Base-by-base conservation (phyloP, 108 stramenopile genomes). In the Parmales sp. region DNA sequence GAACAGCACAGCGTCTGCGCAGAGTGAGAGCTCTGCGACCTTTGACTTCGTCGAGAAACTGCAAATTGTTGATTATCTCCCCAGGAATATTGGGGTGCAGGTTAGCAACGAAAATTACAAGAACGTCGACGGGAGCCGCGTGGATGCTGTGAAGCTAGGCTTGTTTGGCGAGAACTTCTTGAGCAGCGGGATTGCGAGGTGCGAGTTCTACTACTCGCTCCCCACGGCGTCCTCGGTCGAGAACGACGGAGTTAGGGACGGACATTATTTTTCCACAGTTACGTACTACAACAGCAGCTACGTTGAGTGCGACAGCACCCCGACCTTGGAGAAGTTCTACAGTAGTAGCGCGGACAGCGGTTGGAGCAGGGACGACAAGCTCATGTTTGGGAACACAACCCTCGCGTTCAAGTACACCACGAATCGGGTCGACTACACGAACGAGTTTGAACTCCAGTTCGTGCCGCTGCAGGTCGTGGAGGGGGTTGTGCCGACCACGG, bases 231-330 rank as follows among this genome's bases (percentile, higher is more conserved):
- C n/a, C n/a, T n/a, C n/a, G n/a, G n/a, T n/a, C n/a, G n/a, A n/a
- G n/a, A n/a, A n/a, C n/a, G n/a, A n/a, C n/a, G n/a, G n/a, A n/a
- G n/a, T n/a, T n/a, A n/a, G n/a, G n/a, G n/a, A n/a, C n/a, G n/a
- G n/a, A n/a, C n/a, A n/a, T n/a, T n/a, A n/a, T n/a, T n/a, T n/a
- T n/a, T n/a, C 29, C 18, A 13, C 54, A 13, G 20, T 20, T 28
- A 60, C 54, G 26, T 60, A 26, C 36, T 60, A 34, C 54, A 60
- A 60, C 54, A 4, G 9, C 31, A 34, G 29, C 54, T 60, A 60
- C 31, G 20, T 60, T 16, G 54, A 60, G 54, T 60, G 54, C 26
- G 54, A 60, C 31, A 34, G 31, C 16, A 34, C 20, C 5, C 54
- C 54, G 13, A 31, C 54, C 16, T 34, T 60, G 31, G 54, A 60